Evolutionary conservation across 2,329 filamentous ascomycete species (phyloP), one percentile per base, ranked within the genome.

Genomic region (Aspergillus niger): DNA sequence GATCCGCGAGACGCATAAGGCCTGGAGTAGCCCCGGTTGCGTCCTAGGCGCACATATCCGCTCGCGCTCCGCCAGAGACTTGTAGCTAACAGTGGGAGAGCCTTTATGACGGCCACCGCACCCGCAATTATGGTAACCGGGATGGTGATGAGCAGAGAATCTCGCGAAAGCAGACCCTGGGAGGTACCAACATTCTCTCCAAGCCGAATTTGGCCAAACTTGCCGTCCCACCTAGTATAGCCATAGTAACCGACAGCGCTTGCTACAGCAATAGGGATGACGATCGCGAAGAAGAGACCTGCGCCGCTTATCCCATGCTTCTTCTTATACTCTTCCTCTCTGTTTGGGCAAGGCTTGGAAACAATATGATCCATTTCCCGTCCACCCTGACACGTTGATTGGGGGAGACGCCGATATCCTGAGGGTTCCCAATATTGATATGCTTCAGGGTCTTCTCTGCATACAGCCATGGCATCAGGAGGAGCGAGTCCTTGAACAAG

Each of bases 201-300:
- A 13, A 99, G 86, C 22, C 92, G 86, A 73, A 99, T 94, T 73
- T 94, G 89, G 10, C 95, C 95, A 73, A 98, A 96, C 74, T 96
- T 96, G 76, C 88, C 87, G 68, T 88, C 88, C 91, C 91, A 97
- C 77, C 91, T 91, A 62, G 81, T 85, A 82, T 89, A 97, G 20
- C 94, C 89, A 77, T 88, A 97, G 81, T 91, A 97, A 41, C 95
- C 95, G 13, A 89, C 82, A 4, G 82, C 88, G 1, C 80, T 84
- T 1, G 95, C 94, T 0, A 88, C 79, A 1, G 78, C 82, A 60
- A 98, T 83, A 0, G 94, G 92, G 4, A 94, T 79, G 8, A 91
- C 76, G 56, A 98, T 86, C 54, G 91, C 91, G 66, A 98, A 89
- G 84, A 98, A 96, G 59, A 99, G 85, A 38, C 82, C 90, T 47